Evolutionary conservation across 1,284 basidiomycete species (phyloP).

Genomic region (Microbotryum lychnidis-dioicae): DNA sequence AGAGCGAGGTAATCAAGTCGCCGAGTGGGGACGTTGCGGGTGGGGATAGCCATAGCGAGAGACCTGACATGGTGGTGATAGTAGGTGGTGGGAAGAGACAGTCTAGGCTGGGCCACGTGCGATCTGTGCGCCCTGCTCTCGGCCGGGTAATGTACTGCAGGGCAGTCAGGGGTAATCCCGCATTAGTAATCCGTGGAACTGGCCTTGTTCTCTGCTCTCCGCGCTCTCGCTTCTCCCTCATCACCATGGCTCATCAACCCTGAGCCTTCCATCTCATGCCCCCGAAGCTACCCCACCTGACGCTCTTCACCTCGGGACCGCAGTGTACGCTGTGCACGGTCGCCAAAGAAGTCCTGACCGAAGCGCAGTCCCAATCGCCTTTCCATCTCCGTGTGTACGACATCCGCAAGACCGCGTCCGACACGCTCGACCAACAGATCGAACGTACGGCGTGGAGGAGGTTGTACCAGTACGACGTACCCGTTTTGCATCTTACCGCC

Average conservation of each 20-base stretch:
- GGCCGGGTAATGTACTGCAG: too few relatives aligned
- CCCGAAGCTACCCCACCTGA: slow-evolving; percentile 23
- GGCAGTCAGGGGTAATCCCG: too few relatives aligned
- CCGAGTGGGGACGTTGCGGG: not conserved
- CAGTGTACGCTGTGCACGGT: slow-evolving; percentile 33
- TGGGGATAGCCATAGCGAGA: slow-evolving; percentile 14
- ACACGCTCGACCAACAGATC: slow-evolving; percentile 18
- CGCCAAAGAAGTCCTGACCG: slow-evolving; percentile 26
- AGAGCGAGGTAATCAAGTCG: not conserved
- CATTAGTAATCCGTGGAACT: too few relatives aligned
- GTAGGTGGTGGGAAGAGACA: not conserved
- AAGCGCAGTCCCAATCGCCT: slow-evolving; percentile 14
- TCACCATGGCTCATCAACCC: too few relatives aligned
- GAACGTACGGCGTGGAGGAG: slow-evolving; percentile 29
- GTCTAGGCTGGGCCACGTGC: too few relatives aligned
- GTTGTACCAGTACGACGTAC: slow-evolving; percentile 35
- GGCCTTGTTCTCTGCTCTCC: too few relatives aligned
- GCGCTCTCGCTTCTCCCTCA: too few relatives aligned
- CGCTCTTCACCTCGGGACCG: slow-evolving; percentile 27
- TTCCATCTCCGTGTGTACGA: slow-evolving; percentile 31
- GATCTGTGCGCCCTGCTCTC: too few relatives aligned
- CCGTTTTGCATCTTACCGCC: slow-evolving; percentile 27
- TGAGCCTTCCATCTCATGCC: too few relatives aligned
- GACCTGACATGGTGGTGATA: not conserved
- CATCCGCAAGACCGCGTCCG: slow-evolving; percentile 15